Conservation (phyloP, 495 filamentous ascomycete species). For the Aspergillus taichungensis region DNA sequence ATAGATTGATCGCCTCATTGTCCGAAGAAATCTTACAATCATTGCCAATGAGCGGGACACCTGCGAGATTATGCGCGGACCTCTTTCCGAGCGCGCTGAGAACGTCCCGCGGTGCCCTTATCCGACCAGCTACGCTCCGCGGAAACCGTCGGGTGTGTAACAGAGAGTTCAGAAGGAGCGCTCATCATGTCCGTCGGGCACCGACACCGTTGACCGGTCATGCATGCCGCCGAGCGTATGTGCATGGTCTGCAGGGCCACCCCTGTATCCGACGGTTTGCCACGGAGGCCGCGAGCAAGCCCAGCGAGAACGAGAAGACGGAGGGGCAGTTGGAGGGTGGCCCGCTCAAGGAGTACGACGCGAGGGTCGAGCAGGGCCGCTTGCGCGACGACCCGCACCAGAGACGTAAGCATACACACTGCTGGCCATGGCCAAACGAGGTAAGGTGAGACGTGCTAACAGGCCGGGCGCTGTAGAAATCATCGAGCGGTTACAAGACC, state of each 20-base stretch:
- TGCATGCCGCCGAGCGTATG: neutral
- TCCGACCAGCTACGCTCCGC: constrained; percentile 13
- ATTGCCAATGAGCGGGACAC: constrained; percentile 23
- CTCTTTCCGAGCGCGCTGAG: constrained; percentile 25
- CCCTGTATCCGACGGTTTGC: constrained; percentile 12
- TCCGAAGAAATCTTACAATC: too few species aligned
- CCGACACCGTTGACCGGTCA: neutral
- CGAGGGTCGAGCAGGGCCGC: constrained; percentile 58
- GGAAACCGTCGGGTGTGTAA: constrained; percentile 7
- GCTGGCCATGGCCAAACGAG: neutral
- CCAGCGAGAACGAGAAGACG: constrained; percentile 1
- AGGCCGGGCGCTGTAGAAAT: constrained; percentile 48
- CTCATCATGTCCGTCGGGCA: constrained; percentile 3
- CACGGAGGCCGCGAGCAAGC: constrained; percentile 3
- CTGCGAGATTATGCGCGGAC: constrained; percentile 27
- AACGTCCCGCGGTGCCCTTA: constrained; percentile 8
- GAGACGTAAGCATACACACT: constrained; percentile 46
- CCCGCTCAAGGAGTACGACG: constrained; percentile 80
- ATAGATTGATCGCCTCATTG: neutral
- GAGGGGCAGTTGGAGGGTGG: constrained; percentile 35
- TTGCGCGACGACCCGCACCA: constrained; percentile 86
- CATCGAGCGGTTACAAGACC: constrained; percentile 76
- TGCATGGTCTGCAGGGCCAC: neutral
- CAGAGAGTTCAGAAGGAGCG: constrained; percentile 5
- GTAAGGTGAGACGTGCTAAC: neutral